A percentile compares a stretch with the other conserved stretches of the same genome.
These are phyloP conservation scores for Aegilops sharonensis DNA, from an alignment of 176 grass and related monocot genomes.

Conservation along the genomic window DNA sequence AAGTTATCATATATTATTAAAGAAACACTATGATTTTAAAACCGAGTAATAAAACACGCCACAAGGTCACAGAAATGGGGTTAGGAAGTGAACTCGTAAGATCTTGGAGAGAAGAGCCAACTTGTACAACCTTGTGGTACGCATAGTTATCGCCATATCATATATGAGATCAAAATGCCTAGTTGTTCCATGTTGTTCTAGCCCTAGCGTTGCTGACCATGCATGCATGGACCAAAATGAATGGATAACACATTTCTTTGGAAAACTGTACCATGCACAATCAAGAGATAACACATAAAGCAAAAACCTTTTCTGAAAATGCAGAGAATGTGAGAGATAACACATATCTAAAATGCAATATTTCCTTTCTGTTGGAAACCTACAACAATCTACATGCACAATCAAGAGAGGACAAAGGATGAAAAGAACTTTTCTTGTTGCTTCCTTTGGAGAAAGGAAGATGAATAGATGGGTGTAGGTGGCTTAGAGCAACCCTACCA, in stretches of 20 bases:
- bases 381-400: neutral
- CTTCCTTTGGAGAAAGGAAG: neutral
- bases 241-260: neutral
- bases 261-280: neutral
- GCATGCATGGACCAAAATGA: neutral
- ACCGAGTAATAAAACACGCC: neutral
- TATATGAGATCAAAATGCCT: neutral
- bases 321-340: neutral
- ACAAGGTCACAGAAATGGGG: neutral
- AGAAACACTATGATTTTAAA: neutral
- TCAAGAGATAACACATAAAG: neutral
- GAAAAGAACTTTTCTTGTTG: neutral
- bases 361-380: neutral
- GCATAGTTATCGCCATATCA: neutral
- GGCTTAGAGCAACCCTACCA: too few relatives aligned
- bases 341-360: neutral
- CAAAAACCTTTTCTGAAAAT: neutral
- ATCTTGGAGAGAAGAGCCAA: neutral
- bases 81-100: neutral
- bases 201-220: neutral
- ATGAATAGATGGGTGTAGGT: neutral
- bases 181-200: neutral
- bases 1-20: neutral
- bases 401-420: neutral
- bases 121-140: neutral